Conservation (phyloP, 306 rosid genomes). For the Senna siamea region DNA sequence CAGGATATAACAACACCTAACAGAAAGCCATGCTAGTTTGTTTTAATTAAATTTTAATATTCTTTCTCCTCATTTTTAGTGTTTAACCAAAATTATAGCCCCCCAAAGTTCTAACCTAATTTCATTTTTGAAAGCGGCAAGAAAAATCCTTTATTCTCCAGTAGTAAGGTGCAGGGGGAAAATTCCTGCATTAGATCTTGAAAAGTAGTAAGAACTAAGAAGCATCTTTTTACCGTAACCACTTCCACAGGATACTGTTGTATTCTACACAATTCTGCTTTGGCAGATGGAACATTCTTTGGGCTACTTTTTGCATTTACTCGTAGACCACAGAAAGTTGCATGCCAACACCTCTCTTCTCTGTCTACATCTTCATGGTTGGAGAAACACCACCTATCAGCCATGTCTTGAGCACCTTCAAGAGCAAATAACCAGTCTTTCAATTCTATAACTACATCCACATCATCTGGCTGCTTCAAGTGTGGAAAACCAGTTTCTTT, state of each 20-base stretch:
- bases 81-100: not conserved
- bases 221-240: constrained; percentile 62
- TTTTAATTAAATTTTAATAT: not conserved
- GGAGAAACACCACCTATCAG: constrained; percentile 75
- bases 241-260: constrained; percentile 67
- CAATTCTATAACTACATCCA: constrained; percentile 75
- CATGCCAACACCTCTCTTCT: constrained; percentile 94
- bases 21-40: constrained; percentile 7
- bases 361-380: constrained; percentile 59
- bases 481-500: constrained; percentile 55
- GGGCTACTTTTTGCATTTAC: constrained; percentile 74
- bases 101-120: not conserved
- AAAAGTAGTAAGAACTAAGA: constrained; percentile 32
- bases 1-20: not conserved
- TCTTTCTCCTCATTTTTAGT: constrained; percentile 4
- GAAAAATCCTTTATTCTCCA: constrained; percentile 21
- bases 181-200: constrained; percentile 15
- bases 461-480: constrained; percentile 84
- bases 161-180: constrained; percentile 2
- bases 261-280: constrained; percentile 44
- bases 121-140: constrained; percentile 33
- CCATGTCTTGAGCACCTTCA: constrained; percentile 80
- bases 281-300: constrained; percentile 50
- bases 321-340: constrained; percentile 65
- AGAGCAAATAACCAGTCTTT: constrained; percentile 95